A percentile compares a stretch with the other conserved stretches of the same genome.
Evolutionary conservation across 2,329 filamentous ascomycete genomes (phyloP).

Genomic region (Albifimbria verrucaria): DNA sequence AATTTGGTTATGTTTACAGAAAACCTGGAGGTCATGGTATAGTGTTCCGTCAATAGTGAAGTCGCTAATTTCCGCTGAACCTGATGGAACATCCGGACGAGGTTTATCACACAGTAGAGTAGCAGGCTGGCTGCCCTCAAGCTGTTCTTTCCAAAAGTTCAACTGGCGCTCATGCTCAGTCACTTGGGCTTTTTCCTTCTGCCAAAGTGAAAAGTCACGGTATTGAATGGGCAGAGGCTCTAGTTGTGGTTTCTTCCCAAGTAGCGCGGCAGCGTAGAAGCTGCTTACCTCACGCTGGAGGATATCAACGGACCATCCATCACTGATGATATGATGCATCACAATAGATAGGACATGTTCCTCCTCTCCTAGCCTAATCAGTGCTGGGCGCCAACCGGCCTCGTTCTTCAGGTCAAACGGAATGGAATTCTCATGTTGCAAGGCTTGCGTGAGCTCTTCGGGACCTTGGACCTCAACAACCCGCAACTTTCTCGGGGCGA

Average conservation of each 20-base stretch:
- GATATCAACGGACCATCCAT: background rate
- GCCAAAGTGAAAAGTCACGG: background rate
- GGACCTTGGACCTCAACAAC: background rate
- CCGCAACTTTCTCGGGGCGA: background rate
- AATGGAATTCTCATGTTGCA: background rate
- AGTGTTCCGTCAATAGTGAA: conserved; percentile 8
- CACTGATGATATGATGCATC: background rate
- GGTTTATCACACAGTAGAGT: conserved; percentile 13
- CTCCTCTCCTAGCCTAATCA: background rate
- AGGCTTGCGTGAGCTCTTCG: background rate
- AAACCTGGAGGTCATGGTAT: conserved; percentile 7
- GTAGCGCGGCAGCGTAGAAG: background rate
- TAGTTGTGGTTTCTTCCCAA: background rate
- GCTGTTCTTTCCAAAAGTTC: conserved; percentile 4
- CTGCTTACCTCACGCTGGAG: background rate
- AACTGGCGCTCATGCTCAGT: background rate
- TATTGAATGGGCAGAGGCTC: background rate
- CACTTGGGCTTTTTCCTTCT: background rate
- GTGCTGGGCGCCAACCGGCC: background rate
- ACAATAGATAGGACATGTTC: background rate
- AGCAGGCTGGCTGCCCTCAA: conserved; percentile 12
- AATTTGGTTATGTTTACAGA: conserved; percentile 5
- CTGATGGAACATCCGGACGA: conserved; percentile 11
- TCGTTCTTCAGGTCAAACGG: background rate
- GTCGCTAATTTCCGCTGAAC: conserved; percentile 4